Evolutionary conservation across 1,284 basidiomycete species (phyloP), one percentile per base, ranked within the genome.

Genomic region (Trichosporon sp.): DNA sequence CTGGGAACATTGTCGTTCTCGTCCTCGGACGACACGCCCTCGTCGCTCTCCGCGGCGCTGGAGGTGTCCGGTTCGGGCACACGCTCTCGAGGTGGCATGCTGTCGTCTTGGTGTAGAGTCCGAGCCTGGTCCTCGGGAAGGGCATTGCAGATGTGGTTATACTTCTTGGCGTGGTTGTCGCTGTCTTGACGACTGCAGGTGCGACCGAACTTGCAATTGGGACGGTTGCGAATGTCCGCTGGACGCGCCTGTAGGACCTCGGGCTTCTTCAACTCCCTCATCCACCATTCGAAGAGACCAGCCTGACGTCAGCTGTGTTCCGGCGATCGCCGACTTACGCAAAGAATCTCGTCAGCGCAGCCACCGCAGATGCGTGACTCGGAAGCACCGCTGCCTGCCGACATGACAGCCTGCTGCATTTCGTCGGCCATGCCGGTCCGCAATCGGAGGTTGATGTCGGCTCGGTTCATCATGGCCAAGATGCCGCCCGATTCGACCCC

Each of bases 231-330:
- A 46, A 69, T 40, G 1, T 44, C 27, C 1, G 49, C 61, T 0
- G 69, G 67, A 7, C 60, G 56, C 29, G 58, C 62, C 59, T 29
- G 58, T 11, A 33, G 27, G 1, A 65, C 64, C n/a, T 67, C 69
- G 7, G 65, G 63, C 60, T 70, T 70, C 40, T 62, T 56, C 23
- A 70, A 52, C 58, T 70, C 63, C 14, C 69, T 61, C 67, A 67
- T 69, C 69, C 69, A 70, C 69, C 69, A 70, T 57, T 70, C 69
- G 25, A 69, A 37, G 7, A 70, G 49, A 9, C 69, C 69, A 9
- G 69, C 58, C 69, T 70, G 36, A 7, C 13, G 58, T 69, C 23
- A 68, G 59, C 27, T 32, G 4, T 6, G 10, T 19, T 34, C 10
- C 23, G 14, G 7, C 19, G 13, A 14, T 14, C 16, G 8, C 5